Evolutionary conservation across 495 filamentous ascomycete species (phyloP).

Genomic region (Podospora conica): DNA sequence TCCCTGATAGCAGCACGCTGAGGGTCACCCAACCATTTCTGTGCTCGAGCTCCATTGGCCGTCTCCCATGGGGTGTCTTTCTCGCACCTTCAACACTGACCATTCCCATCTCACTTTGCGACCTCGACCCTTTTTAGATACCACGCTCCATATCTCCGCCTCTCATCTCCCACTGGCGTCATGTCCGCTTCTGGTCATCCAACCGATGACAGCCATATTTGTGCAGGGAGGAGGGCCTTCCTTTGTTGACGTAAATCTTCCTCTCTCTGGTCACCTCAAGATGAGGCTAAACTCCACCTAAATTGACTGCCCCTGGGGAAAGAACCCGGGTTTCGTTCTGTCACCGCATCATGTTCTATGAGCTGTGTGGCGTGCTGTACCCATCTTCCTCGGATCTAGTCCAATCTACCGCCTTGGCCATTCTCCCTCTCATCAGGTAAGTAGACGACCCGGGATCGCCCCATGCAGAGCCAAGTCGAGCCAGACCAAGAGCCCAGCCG

Average conservation of each 20-base stretch:
- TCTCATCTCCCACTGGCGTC: not conserved
- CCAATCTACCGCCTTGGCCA: not conserved
- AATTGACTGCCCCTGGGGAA: constrained; percentile 1
- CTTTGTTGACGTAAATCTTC: not conserved
- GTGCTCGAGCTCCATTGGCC: too few species aligned
- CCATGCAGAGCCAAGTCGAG: too few species aligned
- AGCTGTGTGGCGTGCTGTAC: not conserved
- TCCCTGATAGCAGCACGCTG: too few species aligned
- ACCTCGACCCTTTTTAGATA: too few species aligned
- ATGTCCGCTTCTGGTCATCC: not conserved
- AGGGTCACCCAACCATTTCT: too few species aligned
- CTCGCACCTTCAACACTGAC: too few species aligned
- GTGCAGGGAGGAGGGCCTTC: not conserved
- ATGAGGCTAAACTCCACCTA: constrained; percentile 5
- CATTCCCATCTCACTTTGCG: too few species aligned
- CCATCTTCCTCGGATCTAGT: not conserved
- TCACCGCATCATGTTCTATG: not conserved
- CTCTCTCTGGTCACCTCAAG: not conserved
- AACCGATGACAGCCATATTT: not conserved
- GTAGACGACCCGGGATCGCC: too few species aligned
- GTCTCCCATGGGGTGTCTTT: too few species aligned
- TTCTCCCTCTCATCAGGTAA: not conserved
- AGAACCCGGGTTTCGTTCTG: constrained; percentile 3
- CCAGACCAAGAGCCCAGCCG: too few species aligned
- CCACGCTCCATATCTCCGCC: too few species aligned